Evolutionary conservation across 139 green algal species (phyloP), one percentile per base, ranked within the genome.

Genomic region (Chlamydomonas sp.): DNA sequence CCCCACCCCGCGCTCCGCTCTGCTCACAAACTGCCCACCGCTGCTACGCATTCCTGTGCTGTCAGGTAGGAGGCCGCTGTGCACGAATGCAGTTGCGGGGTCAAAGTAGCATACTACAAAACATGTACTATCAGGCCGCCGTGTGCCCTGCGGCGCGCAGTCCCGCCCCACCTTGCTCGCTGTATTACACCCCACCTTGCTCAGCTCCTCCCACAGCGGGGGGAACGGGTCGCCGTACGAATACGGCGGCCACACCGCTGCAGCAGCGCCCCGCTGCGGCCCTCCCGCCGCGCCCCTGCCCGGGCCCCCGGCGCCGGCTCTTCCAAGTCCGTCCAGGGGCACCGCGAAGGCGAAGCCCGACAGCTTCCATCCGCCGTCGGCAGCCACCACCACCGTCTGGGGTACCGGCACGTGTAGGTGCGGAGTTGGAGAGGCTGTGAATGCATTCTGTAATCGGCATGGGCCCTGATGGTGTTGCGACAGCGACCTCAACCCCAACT

Each of bases 311-410:
- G 31, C 31, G 31, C 31, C 31, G 31, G 31, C 31, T 49, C 31
- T 49, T 49, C 31, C 31, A 49, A 49, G 31, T 49, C 31, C 87
- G 63, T 9, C n/a, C 78, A 61, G 88, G 62, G 59, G 79, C 69
- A 84, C 71, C 1, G 92, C 85, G 78, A 95, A 95, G 20, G 77
- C 88, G 83, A 98, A 96, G 6, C 93, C 93, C 0, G 90, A 91
- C 75, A 98, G 89, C 90, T 97, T 97, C 96, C 96, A 98, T 49
- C 78, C 74, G 17, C 96, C 96, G 72, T 92, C 92, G 14, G 67
- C 16, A 4, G 89, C 81, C 15, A 93, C 63, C 71, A 93, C 78
- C 8, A 94, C 78, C 14, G 86, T 74, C 80, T 86, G 74, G 77
- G 61, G 17, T 49, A 49, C 31, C 31, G 31, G 31, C 0, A 49